Conservation (phyloP, 148 eudicot species). For the Chenopodium album region DNA sequence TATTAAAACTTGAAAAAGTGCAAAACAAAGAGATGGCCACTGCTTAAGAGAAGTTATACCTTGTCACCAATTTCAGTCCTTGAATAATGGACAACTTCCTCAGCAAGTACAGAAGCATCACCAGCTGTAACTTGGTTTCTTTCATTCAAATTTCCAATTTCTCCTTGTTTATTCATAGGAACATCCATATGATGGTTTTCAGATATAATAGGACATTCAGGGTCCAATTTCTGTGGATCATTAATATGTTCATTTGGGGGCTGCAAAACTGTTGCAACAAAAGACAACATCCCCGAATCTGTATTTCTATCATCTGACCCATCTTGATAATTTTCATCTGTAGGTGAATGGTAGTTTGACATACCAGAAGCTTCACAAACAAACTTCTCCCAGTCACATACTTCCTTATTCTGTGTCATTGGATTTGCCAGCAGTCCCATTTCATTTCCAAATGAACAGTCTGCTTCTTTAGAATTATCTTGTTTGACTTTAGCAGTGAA, state of each 20-base stretch:
- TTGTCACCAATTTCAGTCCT: conserved; percentile 25
- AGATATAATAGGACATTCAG: conserved; percentile 9
- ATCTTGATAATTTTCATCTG: conserved; percentile 16
- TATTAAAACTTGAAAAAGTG: not conserved
- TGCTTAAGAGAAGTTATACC: not conserved
- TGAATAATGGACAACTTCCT: conserved; percentile 18
- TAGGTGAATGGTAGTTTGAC: conserved; percentile 27
- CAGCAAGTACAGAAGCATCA: conserved; percentile 17
- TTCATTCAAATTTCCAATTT: conserved; percentile 16
- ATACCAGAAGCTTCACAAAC: conserved; percentile 31
- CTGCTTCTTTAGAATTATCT: conserved; percentile 14
- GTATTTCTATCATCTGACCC: conserved; percentile 19
- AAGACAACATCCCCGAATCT: conserved; percentile 27
- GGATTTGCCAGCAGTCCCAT: conserved; percentile 18
- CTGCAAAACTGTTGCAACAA: conserved; percentile 32
- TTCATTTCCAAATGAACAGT: conserved; percentile 18
- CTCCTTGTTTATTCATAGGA: conserved; percentile 11
- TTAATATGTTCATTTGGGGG: conserved; percentile 22
- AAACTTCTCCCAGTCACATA: conserved; percentile 35
- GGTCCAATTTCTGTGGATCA: conserved; percentile 19
- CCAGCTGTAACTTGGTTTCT: conserved; percentile 18
- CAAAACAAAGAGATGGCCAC: not conserved
- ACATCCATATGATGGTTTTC: conserved; percentile 18
- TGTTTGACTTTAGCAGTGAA: conserved; percentile 10
- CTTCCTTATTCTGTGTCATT: conserved; percentile 24